Percentiles rank a stretch among this genome's conserved stretches.
Evolutionary conservation across 1,139 yeast species (phyloP).

Genomic region (Kluyveromyces sp.): DNA sequence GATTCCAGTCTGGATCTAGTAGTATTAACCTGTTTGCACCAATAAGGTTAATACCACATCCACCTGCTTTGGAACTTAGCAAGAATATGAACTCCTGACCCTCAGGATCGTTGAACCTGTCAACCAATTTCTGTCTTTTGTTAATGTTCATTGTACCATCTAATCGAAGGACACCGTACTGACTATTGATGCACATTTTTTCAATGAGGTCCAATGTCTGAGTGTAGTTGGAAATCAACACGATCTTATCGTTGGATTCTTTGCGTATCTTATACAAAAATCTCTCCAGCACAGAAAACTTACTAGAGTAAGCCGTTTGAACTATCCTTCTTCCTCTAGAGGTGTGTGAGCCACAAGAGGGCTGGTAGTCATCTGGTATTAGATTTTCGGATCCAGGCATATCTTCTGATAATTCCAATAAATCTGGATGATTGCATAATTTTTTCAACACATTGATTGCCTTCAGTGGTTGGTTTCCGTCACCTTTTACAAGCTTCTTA

Average conservation of each 20-base stretch:
- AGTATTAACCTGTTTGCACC: constrained; percentile 90
- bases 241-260: constrained; percentile 91
- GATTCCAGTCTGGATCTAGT: constrained; percentile 98
- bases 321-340: constrained; percentile 37
- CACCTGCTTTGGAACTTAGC: constrained; percentile 95
- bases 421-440: constrained; percentile 88
- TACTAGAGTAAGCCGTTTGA: constrained; percentile 51
- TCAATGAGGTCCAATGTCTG: constrained; percentile 90
- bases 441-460: constrained; percentile 87
- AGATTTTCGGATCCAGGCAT: constrained; percentile 58
- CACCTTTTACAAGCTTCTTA: constrained; percentile 57
- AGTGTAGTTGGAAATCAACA: constrained; percentile 87
- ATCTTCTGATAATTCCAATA: constrained; percentile 69
- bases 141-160: constrained; percentile 92
- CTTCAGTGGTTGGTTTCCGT: constrained; percentile 59
- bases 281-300: constrained; percentile 52
- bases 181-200: constrained; percentile 65
- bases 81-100: constrained; percentile 83
- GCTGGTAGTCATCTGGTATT: constrained; percentile 68
- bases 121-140: constrained; percentile 90
- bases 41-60: constrained; percentile 94
- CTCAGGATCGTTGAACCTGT: constrained; percentile 82
- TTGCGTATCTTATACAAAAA: constrained; percentile 67
- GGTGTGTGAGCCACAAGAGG: constrained; percentile 13
- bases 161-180: constrained; percentile 73